Evolutionary conservation across 1,139 yeast genomes (phyloP), one percentile per base, ranked within the genome.

Genomic region (Magnusiomyces tetraspermus): DNA sequence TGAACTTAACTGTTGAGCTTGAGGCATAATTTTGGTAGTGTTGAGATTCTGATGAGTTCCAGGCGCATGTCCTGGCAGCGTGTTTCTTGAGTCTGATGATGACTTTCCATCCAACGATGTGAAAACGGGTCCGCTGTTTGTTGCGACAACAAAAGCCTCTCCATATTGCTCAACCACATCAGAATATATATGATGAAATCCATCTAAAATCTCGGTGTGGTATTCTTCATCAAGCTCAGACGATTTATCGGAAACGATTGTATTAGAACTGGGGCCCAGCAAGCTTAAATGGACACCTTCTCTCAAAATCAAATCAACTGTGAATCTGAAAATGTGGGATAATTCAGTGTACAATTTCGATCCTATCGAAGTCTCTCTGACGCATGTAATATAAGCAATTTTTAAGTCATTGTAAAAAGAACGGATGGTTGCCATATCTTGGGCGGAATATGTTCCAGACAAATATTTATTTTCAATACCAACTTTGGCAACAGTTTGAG

Each of bases 351-450:
- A 89, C 15, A 68, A 68, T 23, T 70, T 63, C 15, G 82, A 71
- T 1, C 88, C 89, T 33, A 82, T 74, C 24, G 76, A 74, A 53
- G 74, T 70, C 49, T 72, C 68, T 38, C 72, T 71, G 23, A 85
- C 73, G 37, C 75, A 70, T 26, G 76, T 64, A 10, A 80, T 76
- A 43, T 83, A 73, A 0, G 85, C 83, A 19, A 83, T 70, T 60
- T 80, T 85, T 55, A 90, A 67, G 66, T 90, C 97, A 63, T 85
- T 92, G 62, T 77, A 87, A 15, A 88, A 56, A 13, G 57, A 51
- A 40, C 55, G 56, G 46, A 48, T 48, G 48, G 49, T 53, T 28
- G 36, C 43, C n/a, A 51, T 48, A 45, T 42, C 53, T 33, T 46
- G 38, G 6, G 36, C 54, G 52, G 42, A 45, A 47, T 48, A 51